These are phyloP conservation scores for Tetrahymena elliotti DNA, from an alignment of 73 alveolate species.

Conservation along the genomic window DNA sequence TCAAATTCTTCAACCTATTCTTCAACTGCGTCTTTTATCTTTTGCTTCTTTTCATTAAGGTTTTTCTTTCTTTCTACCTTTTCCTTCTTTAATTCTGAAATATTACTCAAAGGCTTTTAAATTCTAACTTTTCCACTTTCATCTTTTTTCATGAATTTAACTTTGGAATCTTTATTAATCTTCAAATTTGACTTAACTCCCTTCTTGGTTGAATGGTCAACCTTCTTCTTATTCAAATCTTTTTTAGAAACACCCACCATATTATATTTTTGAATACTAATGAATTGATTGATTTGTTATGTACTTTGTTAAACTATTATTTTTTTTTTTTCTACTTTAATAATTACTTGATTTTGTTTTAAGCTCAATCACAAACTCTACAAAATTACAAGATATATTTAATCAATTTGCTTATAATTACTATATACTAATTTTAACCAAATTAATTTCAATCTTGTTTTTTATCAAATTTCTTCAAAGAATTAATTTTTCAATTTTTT, in stretches of 20 bases:
- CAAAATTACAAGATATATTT: background rate
- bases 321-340: background rate
- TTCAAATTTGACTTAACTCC: background rate
- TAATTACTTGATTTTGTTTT: background rate
- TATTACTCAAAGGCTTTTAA: background rate
- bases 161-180: background rate
- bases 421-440: background rate
- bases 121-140: background rate
- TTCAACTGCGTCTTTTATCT: background rate
- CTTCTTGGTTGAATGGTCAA: background rate
- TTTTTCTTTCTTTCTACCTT: background rate
- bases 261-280: background rate
- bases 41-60: background rate
- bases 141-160: background rate
- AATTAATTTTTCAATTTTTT: background rate
- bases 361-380: background rate
- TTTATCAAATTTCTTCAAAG: background rate
- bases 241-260: background rate
- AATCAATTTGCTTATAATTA: background rate
- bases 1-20: background rate
- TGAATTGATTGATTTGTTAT: background rate
- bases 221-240: background rate
- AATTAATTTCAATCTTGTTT: background rate
- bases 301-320: background rate
- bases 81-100: background rate